These are phyloP conservation scores for Coemansia asiatica DNA, from an alignment of 192 early-diverging fungal species.

Conservation along the genomic window DNA sequence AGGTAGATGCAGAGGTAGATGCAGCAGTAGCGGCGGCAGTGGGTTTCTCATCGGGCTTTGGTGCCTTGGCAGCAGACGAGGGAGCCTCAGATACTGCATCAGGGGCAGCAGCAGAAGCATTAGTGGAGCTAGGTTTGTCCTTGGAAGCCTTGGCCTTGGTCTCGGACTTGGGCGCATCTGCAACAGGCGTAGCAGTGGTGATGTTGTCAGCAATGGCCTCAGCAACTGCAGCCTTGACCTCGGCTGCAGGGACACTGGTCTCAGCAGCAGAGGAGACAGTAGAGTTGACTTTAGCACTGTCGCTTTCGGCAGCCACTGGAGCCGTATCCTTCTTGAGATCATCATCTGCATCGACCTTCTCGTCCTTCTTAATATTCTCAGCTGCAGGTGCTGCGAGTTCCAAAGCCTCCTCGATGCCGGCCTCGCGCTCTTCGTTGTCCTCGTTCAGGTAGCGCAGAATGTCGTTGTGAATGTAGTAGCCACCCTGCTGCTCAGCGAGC, in stretches of 20 bases:
- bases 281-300: slow-evolving; percentile 6
- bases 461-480: slow-evolving; percentile 93
- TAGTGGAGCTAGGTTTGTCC: background rate
- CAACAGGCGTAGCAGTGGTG: slow-evolving; percentile 11
- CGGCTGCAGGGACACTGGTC: slow-evolving; percentile 12
- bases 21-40: background rate
- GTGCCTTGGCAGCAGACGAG: background rate
- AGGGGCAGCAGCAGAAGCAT: background rate
- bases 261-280: slow-evolving; percentile 13
- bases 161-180: slow-evolving; percentile 22
- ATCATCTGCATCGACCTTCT: slow-evolving; percentile 37
- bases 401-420: slow-evolving; percentile 11
- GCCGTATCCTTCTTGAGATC: slow-evolving; percentile 25
- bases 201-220: slow-evolving; percentile 32
- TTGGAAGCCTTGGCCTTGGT: slow-evolving; percentile 18
- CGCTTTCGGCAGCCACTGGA: slow-evolving; percentile 13
- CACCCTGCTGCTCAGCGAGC: slow-evolving; percentile 81
- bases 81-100: background rate
- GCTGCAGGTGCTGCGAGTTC: slow-evolving; percentile 16
- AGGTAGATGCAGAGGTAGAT: background rate
- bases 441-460: slow-evolving; percentile 95
- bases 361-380: slow-evolving; percentile 30
- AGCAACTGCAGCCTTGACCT: slow-evolving; percentile 6
- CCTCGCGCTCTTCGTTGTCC: slow-evolving; percentile 65
- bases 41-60: slow-evolving; percentile 20